Evolutionary conservation across 306 rosid genomes (phyloP).

Genomic region (Rosa multiflora): DNA sequence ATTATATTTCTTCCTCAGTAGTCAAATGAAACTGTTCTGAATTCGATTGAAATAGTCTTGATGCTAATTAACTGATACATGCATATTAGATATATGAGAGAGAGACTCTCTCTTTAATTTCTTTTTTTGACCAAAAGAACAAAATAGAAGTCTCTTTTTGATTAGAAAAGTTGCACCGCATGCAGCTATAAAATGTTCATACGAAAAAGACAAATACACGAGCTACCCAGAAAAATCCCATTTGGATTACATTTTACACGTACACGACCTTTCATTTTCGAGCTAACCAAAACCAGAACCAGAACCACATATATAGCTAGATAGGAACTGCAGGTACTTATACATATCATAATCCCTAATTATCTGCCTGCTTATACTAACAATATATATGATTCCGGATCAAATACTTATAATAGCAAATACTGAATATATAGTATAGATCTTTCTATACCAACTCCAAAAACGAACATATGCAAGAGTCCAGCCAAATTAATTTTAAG

Average conservation of each 20-base stretch:
- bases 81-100: background rate
- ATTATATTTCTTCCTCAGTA: background rate
- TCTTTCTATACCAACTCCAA: background rate
- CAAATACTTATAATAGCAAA: background rate
- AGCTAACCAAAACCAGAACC: background rate
- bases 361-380: background rate
- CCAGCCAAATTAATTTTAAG: background rate
- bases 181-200: background rate
- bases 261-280: background rate
- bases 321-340: background rate
- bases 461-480: background rate
- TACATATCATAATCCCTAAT: background rate
- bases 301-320: background rate
- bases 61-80: background rate
- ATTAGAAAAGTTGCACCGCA: background rate
- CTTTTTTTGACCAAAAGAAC: background rate
- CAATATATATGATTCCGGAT: background rate
- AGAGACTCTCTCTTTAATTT: background rate
- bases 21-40: background rate
- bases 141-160: background rate
- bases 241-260: background rate
- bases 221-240: too few relatives aligned
- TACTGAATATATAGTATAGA: background rate
- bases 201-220: background rate
- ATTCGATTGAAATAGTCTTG: conserved; percentile 10